Base-by-base conservation (phyloP, 495 filamentous ascomycete species). In the Talaromyces wortmannii region DNA sequence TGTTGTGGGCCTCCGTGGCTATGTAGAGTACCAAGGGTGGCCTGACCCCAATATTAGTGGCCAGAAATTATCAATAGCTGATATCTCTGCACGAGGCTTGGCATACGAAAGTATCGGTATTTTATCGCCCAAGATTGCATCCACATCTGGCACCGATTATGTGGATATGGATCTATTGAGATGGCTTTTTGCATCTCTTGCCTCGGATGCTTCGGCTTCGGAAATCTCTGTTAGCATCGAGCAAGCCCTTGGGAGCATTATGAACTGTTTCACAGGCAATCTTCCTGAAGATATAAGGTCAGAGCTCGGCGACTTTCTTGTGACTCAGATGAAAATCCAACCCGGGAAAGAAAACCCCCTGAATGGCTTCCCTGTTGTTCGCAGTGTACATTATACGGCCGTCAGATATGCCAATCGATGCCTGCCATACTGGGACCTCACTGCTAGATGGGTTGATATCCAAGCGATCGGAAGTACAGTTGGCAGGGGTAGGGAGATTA, bases 371-470 rank as follows among this genome's bases (percentile, higher is more conserved):
- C 65, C 63, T 16, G 62, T 80, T 11, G 75, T 82, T 7, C 76
- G 90, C 54, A 87, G 83, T 52, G 85, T 86, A 48, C 83, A 89
- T 7, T 92, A 90, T 69, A 82, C 88, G 16, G 87, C 87, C n/a
- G 81, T 94, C 5, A 86, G 91, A 23, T 97, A 91, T 75, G 88
- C 91, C 3, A 97, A 97, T 61, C 78, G 87, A n/a, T 95, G 90
- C 61, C 75, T 98, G 10, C 83, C 86, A 2, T 97, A 87, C 57
- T 76, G 71, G 36, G 90, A 95, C 62, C 77, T 90, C 11, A 75
- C 83, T 17, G 94, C 86, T 42, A 82, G 92, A 45, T 97, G 90
- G 90, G 87, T 95, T 48, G 81, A 96, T 69, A 75, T 97, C 31
- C 77, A 96, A 57, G 91, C 91, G 43, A 68, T 95, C 44, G 81